Percentiles rank a stretch among this genome's conserved stretches.
These are phyloP conservation scores for Candida sojae DNA, from an alignment of 1,139 yeast genomes.

Conservation along the genomic window DNA sequence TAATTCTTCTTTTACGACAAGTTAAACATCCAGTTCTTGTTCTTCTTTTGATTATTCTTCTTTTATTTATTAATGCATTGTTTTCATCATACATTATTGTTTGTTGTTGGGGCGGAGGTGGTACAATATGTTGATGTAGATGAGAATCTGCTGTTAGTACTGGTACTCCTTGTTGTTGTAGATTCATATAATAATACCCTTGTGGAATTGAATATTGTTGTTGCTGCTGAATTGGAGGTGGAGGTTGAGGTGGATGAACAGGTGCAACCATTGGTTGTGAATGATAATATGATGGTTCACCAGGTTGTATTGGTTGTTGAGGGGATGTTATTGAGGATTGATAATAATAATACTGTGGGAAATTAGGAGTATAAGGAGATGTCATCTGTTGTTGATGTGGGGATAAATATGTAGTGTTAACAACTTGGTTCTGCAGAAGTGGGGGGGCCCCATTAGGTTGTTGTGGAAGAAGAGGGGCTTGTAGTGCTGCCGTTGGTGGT, in stretches of 20 bases:
- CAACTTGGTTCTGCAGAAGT: too few relatives aligned
- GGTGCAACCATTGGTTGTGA: background rate
- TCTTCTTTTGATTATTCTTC: slow-evolving; percentile 49
- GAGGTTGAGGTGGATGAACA: background rate
- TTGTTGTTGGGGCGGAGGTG: slow-evolving; percentile 7
- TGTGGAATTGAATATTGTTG: slow-evolving; percentile 12
- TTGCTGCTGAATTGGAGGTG: slow-evolving; percentile 4
- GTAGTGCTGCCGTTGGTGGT: background rate
- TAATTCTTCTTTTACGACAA: slow-evolving; percentile 69
- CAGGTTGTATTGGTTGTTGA: background rate
- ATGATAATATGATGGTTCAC: background rate
- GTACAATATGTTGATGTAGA: background rate
- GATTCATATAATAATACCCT: slow-evolving; percentile 8
- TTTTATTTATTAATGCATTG: slow-evolving; percentile 37
- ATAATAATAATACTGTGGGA: slow-evolving; percentile 7
- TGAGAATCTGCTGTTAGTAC: slow-evolving; percentile 1
- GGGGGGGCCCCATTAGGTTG: background rate
- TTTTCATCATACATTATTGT: slow-evolving; percentile 26
- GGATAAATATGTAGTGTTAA: too few relatives aligned
- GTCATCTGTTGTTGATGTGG: background rate
- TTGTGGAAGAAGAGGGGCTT: background rate
- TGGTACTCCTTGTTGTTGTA: slow-evolving; percentile 9
- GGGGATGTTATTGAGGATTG: background rate
- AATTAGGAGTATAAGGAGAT: slow-evolving; percentile 1
- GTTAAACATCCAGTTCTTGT: slow-evolving; percentile 79